Evolutionary conservation across 345 rosid genomes (phyloP).

Genomic region (Dipteronia dyeriana): DNA sequence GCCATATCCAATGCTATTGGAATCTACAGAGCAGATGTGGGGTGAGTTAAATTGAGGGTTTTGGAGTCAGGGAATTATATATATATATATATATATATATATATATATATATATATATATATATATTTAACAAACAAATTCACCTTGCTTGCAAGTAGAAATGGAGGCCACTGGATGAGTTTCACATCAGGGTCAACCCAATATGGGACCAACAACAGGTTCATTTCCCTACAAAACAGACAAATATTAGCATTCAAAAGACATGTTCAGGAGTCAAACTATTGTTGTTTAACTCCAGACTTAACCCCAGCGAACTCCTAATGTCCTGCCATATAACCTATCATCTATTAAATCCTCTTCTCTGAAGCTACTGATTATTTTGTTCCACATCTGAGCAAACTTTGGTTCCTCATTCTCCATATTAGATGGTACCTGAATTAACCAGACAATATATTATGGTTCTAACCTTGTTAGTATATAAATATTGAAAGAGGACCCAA

Average conservation of each 20-base stretch:
- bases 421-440: constrained; percentile 39
- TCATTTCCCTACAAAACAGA: constrained; percentile 49
- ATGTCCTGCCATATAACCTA: constrained; percentile 28
- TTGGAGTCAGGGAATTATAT: too few species aligned
- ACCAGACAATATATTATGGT: constrained; percentile 2
- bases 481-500: neutral
- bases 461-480: neutral
- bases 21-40: constrained; percentile 34
- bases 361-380: constrained; percentile 56
- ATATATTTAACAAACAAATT: neutral
- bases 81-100: too few species aligned
- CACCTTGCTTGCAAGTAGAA: constrained; percentile 65
- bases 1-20: constrained; percentile 74
- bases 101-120: too few species aligned
- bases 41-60: constrained; percentile 10
- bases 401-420: constrained; percentile 51
- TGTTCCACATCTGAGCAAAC: constrained; percentile 70
- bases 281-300: neutral
- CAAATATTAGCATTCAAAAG: neutral
- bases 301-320: neutral
- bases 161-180: constrained; percentile 63
- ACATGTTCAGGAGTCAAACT: neutral
- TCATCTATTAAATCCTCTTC: constrained; percentile 58
- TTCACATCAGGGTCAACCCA: constrained; percentile 51
- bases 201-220: constrained; percentile 57